Evolutionary conservation across 345 rosid species (phyloP).

Genomic region (Arabidopsis suecica): DNA sequence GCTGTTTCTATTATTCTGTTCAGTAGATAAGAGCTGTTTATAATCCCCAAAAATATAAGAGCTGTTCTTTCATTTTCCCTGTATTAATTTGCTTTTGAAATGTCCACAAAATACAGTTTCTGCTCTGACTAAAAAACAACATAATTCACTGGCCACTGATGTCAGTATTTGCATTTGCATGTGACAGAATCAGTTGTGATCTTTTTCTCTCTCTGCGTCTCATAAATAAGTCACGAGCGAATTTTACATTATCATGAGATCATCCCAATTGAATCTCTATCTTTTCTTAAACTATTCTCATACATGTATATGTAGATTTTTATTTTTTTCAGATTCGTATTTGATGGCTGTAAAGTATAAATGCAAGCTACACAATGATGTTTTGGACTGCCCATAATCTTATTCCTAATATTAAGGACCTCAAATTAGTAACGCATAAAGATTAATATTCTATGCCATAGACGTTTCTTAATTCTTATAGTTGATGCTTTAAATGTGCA

Average conservation of each 20-base stretch:
- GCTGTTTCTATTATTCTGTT: constrained; percentile 13
- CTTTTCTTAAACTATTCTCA: not conserved
- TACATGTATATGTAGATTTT: too few species aligned
- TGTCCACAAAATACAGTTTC: constrained; percentile 30
- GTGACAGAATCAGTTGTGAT: constrained; percentile 44
- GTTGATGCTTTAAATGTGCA: not conserved
- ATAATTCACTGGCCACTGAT: constrained; percentile 34
- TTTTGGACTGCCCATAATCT: constrained; percentile 8
- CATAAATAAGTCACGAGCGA: constrained; percentile 40
- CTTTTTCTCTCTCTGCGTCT: constrained; percentile 19
- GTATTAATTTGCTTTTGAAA: constrained; percentile 29
- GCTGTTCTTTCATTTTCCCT: constrained; percentile 23
- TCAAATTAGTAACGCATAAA: not conserved
- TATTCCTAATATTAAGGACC: not conserved
- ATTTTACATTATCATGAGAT: constrained; percentile 8
- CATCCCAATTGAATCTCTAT: constrained; percentile 19
- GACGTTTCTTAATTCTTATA: too few species aligned
- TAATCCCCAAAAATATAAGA: constrained; percentile 25
- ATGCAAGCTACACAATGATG: not conserved
- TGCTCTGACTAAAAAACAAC: constrained; percentile 41
- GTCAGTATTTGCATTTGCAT: constrained; percentile 31
- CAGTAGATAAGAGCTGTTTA: constrained; percentile 36
- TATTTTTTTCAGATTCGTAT: constrained; percentile 10
- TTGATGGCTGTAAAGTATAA: constrained; percentile 1
- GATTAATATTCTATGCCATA: not conserved